Conservation (phyloP, 148 eudicot genomes). For the Tetragonia tetragonoides region DNA sequence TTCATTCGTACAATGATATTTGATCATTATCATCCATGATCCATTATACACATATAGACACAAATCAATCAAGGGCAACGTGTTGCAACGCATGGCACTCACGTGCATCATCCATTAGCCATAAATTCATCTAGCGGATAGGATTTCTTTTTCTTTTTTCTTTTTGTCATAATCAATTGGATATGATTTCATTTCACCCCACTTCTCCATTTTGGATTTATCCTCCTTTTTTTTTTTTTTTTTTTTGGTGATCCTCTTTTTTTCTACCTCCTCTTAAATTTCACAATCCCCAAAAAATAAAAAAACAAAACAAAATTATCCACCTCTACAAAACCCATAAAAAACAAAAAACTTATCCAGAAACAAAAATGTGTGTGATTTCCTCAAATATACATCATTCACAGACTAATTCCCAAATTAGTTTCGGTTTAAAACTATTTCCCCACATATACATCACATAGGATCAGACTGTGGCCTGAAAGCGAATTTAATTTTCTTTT, state of each 20-base stretch:
- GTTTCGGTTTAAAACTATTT: too few species aligned
- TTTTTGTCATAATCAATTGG: too few species aligned
- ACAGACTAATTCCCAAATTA: too few species aligned
- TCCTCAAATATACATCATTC: too few species aligned
- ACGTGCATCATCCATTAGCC: constrained; percentile 20
- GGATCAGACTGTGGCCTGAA: too few species aligned
- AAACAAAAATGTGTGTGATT: neutral
- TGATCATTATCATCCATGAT: too few species aligned
- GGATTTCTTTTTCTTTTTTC: neutral
- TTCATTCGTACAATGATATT: too few species aligned
- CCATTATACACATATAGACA: too few species aligned
- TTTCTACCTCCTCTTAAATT: neutral
- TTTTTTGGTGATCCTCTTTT: neutral
- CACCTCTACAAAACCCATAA: neutral
- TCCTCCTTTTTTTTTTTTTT: neutral
- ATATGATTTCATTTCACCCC: too few species aligned
- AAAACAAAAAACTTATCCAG: neutral
- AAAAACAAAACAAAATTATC: neutral
- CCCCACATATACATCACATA: too few species aligned
- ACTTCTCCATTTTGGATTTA: neutral
- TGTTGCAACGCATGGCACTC: constrained; percentile 17
- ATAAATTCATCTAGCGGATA: neutral
- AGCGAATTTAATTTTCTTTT: too few species aligned
- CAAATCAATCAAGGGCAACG: neutral
- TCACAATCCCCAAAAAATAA: neutral